Percentiles rank a stretch among this genome's conserved stretches.
Evolutionary conservation across 345 rosid species (phyloP).

Genomic region (Dipteronia dyeriana): DNA sequence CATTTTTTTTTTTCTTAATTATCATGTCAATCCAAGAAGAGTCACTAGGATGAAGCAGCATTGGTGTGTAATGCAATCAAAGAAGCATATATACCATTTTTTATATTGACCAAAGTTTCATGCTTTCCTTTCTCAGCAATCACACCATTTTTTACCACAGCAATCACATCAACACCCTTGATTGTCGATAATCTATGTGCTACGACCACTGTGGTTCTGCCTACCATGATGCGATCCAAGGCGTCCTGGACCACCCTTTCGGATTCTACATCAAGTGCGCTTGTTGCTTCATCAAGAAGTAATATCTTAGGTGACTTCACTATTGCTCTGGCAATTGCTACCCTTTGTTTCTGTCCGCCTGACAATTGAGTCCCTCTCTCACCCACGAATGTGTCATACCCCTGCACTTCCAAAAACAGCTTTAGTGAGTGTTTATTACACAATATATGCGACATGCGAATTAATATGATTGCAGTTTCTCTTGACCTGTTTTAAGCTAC

Average conservation of each 20-base stretch:
- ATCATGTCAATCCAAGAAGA: neutral
- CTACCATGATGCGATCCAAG: slow-evolving; percentile 54
- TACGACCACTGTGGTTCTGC: slow-evolving; percentile 60
- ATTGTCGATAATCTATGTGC: slow-evolving; percentile 73
- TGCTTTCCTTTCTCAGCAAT: slow-evolving; percentile 73
- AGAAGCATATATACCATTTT: slow-evolving; percentile 61
- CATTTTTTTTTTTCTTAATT: too few species aligned
- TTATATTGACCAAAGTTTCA: slow-evolving; percentile 45
- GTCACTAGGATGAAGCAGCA: slow-evolving; percentile 28
- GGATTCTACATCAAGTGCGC: slow-evolving; percentile 75
- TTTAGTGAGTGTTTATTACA: neutral
- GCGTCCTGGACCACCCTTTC: slow-evolving; percentile 77
- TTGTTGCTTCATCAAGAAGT: slow-evolving; percentile 73
- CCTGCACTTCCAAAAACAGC: slow-evolving; percentile 33
- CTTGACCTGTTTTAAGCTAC: slow-evolving; percentile 50
- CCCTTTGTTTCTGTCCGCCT: slow-evolving; percentile 79
- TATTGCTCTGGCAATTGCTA: slow-evolving; percentile 78
- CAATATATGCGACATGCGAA: neutral
- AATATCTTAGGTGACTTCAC: slow-evolving; percentile 65
- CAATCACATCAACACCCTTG: slow-evolving; percentile 60
- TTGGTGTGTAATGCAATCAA: slow-evolving; percentile 55
- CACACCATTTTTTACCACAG: slow-evolving; percentile 58
- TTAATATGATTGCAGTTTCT: neutral
- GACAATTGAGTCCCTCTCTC: slow-evolving; percentile 74
- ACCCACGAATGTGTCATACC: slow-evolving; percentile 69